These are phyloP conservation scores for Penicillium glabrum DNA, from an alignment of 2,329 filamentous ascomycete species.

Conservation along the genomic window DNA sequence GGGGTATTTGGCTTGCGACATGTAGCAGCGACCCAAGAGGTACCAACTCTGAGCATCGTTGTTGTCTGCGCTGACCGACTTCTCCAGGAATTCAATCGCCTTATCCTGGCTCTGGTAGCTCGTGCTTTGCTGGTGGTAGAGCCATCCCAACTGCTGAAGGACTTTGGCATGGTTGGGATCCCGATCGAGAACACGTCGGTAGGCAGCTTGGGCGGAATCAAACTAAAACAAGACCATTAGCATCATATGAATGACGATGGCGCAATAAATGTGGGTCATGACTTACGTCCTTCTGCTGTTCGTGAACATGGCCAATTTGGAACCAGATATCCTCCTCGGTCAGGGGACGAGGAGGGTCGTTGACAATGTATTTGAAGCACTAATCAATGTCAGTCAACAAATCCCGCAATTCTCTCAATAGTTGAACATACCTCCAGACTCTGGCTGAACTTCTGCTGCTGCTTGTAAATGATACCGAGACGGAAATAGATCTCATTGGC, in stretches of 20 bases:
- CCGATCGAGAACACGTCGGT: slow-evolving; percentile 87
- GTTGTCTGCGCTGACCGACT: slow-evolving; percentile 95
- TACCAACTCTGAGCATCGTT: slow-evolving; percentile 98
- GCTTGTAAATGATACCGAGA: slow-evolving; percentile 99
- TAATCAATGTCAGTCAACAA: slow-evolving; percentile 37
- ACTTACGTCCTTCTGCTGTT: slow-evolving; percentile 97
- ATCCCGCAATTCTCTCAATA: not conserved
- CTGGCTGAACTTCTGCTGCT: slow-evolving; percentile 88
- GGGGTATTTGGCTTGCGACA: slow-evolving; percentile 98
- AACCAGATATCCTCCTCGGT: slow-evolving; percentile 99
- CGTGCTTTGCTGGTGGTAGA: slow-evolving; percentile 93
- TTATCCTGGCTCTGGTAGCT: slow-evolving; percentile 91
- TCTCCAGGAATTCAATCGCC: slow-evolving; percentile 95
- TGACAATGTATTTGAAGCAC: slow-evolving; percentile 99
- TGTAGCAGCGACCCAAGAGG: slow-evolving; percentile 93
- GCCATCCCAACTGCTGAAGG: slow-evolving; percentile 93
- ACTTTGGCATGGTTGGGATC: slow-evolving; percentile 98
- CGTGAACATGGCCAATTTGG: slow-evolving; percentile 97
- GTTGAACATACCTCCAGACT: slow-evolving; percentile 74
- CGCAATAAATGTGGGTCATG: not conserved
- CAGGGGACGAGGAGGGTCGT: slow-evolving; percentile 83
- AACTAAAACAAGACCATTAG: slow-evolving; percentile 61
- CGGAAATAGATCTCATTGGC: slow-evolving; percentile 99
- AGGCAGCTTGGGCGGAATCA: slow-evolving; percentile 87
- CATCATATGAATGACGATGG: not conserved